Conservation (phyloP, 345 rosid species). For the Populus deltoides region DNA sequence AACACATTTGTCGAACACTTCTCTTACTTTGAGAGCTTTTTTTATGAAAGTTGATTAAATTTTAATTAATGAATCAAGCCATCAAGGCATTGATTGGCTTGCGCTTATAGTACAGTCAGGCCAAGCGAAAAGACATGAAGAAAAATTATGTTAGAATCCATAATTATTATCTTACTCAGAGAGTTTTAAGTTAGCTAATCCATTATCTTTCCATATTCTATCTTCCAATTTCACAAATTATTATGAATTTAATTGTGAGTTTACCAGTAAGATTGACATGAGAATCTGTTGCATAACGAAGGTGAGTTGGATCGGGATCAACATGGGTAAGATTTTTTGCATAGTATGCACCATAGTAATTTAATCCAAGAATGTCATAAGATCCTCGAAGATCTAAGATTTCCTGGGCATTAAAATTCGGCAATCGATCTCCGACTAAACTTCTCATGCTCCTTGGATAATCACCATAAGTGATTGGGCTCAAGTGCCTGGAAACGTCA, state of each 20-base stretch:
- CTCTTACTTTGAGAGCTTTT: neutral
- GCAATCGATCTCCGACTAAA: slow-evolving; percentile 9
- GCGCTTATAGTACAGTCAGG: no score
- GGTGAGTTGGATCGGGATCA: neutral
- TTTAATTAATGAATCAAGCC: no score
- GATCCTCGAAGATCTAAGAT: neutral
- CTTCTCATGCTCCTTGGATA: slow-evolving; percentile 15
- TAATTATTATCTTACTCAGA: neutral
- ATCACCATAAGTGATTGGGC: slow-evolving; percentile 11
- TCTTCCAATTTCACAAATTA: neutral
- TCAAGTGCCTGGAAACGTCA: neutral
- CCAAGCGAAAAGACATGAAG: no score
- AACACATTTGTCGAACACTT: no score
- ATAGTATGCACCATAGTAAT: slow-evolving; percentile 13
- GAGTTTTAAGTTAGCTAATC: neutral
- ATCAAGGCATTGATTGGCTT: no score
- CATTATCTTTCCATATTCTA: neutral
- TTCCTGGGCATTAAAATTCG: neutral
- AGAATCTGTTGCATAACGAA: neutral
- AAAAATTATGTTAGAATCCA: no score
- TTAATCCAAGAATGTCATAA: slow-evolving; percentile 14
- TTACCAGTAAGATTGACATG: neutral
- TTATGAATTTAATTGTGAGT: neutral
- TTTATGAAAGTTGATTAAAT: no score
- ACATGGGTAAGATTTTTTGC: neutral